These are phyloP conservation scores for Hypoxylon lenormandii DNA, from an alignment of 495 filamentous ascomycete species.

Conservation along the genomic window DNA sequence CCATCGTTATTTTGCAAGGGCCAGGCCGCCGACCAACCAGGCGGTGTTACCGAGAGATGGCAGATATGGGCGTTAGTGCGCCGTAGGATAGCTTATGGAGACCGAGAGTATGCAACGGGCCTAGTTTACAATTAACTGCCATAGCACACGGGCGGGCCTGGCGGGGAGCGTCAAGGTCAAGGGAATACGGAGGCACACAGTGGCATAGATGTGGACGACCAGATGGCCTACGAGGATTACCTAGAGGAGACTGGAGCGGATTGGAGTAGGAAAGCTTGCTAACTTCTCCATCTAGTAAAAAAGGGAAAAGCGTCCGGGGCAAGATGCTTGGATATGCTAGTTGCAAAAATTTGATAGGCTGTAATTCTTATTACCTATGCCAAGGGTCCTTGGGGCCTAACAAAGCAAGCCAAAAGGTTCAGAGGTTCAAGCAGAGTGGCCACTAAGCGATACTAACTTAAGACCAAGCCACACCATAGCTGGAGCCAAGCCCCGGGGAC, in stretches of 20 bases:
- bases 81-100: slow-evolving; percentile 16
- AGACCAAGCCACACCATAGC: no score
- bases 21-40: slow-evolving; percentile 14
- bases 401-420: no score
- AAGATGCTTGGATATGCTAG: no score
- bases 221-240: neutral
- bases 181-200: neutral
- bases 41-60: slow-evolving; percentile 11
- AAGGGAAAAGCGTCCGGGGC: slow-evolving; percentile 7
- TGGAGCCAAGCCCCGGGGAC: slow-evolving; percentile 28
- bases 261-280: neutral
- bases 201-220: neutral
- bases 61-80: slow-evolving; percentile 27
- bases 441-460: no score
- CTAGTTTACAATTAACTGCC: slow-evolving; percentile 12
- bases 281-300: slow-evolving; percentile 33
- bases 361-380: slow-evolving; percentile 23
- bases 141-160: slow-evolving; percentile 23
- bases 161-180: slow-evolving; percentile 19
- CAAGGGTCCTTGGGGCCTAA: slow-evolving; percentile 31
- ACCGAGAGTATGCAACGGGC: slow-evolving; percentile 16
- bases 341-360: slow-evolving; percentile 26
- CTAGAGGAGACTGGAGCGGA: neutral
- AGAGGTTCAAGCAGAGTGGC: no score
- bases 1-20: slow-evolving; percentile 36